A percentile compares a stretch with the other conserved stretches of the same genome.
Conservation (phyloP, 805 yeast genomes). For the Maudiozyma bulderi region DNA sequence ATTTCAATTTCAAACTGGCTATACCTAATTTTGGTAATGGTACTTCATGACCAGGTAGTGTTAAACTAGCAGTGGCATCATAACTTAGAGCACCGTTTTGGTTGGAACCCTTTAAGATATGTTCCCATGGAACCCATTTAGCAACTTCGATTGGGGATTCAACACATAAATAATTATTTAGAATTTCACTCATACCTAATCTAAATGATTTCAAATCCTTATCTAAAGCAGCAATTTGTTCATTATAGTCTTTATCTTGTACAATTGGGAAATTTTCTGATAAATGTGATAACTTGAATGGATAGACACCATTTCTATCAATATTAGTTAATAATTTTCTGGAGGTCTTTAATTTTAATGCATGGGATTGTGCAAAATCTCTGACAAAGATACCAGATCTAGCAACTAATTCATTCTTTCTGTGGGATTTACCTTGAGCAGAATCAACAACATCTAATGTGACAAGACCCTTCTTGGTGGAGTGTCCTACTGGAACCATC, state of each 20-base stretch:
- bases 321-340: constrained; percentile 60
- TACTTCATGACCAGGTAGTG: constrained; percentile 62
- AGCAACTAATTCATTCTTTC: constrained; percentile 40
- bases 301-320: constrained; percentile 78
- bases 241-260: constrained; percentile 24
- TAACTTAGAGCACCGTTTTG: constrained; percentile 59
- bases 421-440: constrained; percentile 52
- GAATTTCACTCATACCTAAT: constrained; percentile 71
- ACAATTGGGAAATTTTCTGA: constrained; percentile 52
- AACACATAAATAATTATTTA: constrained; percentile 69
- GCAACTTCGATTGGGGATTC: constrained; percentile 65
- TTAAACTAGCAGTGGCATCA: constrained; percentile 47
- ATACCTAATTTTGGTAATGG: constrained; percentile 70
- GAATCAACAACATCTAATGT: constrained; percentile 60
- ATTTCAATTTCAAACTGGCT: constrained; percentile 56
- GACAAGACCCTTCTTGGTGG: constrained; percentile 52
- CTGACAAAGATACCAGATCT: constrained; percentile 70
- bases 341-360: constrained; percentile 64
- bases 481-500: constrained; percentile 56
- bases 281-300: constrained; percentile 76
- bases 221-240: constrained; percentile 35
- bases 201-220: constrained; percentile 52
- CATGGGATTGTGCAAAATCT: constrained; percentile 77
- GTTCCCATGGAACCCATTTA: constrained; percentile 62
- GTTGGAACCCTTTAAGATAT: constrained; percentile 51